Conservation (phyloP, 1,139 yeast genomes). For the Debaryomyces udenii region DNA sequence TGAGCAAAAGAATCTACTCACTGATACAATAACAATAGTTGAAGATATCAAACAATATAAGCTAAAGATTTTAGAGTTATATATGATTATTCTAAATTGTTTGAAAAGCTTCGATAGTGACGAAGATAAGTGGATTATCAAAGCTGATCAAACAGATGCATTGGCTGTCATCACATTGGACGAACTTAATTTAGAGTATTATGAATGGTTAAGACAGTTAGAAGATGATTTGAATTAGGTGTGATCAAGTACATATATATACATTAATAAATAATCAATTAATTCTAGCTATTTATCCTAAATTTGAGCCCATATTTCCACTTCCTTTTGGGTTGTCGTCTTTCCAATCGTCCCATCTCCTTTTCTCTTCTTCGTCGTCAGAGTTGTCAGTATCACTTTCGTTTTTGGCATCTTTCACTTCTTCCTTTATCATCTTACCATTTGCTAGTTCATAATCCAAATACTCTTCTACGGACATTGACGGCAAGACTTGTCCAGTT, state of each 20-base stretch:
- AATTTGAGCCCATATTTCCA: slow-evolving; percentile 80
- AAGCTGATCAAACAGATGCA: slow-evolving; percentile 22
- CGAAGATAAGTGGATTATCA: slow-evolving; percentile 62
- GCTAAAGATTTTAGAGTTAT: slow-evolving; percentile 45
- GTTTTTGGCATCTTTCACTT: slow-evolving; percentile 31
- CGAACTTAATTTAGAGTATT: slow-evolving; percentile 36
- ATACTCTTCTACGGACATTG: slow-evolving; percentile 93
- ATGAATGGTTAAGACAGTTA: slow-evolving; percentile 38
- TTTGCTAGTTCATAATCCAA: slow-evolving; percentile 81
- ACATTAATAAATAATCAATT: slow-evolving; percentile 8
- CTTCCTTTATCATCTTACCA: slow-evolving; percentile 73
- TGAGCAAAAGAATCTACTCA: slow-evolving; percentile 20
- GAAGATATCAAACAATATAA: slow-evolving; percentile 38
- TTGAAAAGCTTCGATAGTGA: slow-evolving; percentile 46
- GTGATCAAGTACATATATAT: slow-evolving; percentile 5
- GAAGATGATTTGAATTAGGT: slow-evolving; percentile 26
- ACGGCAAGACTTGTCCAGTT: slow-evolving; percentile 90
- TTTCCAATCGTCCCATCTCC: slow-evolving; percentile 92
- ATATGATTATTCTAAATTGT: slow-evolving; percentile 52
- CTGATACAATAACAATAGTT: slow-evolving; percentile 13
- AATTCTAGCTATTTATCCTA: slow-evolving; percentile 51
- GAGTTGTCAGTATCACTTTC: slow-evolving; percentile 43
- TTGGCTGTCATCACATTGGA: slow-evolving; percentile 33
- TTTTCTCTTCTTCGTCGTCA: slow-evolving; percentile 53
- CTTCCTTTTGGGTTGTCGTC: slow-evolving; percentile 86